A percentile compares a stretch with the other conserved stretches of the same genome.
Conservation (phyloP, 495 filamentous ascomycete species). For the Aspergillus olivimuriae region DNA sequence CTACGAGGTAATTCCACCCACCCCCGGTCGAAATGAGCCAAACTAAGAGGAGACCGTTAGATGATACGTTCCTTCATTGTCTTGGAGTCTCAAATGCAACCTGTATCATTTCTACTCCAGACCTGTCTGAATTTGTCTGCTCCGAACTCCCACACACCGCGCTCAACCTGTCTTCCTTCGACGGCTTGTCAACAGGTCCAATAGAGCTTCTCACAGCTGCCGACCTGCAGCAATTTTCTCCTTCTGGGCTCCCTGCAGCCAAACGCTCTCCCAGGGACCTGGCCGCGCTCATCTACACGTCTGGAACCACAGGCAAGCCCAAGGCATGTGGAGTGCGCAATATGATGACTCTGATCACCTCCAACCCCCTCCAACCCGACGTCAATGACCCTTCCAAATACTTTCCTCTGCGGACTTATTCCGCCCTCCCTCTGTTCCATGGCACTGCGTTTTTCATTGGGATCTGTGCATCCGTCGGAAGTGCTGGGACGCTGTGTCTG, state of each 20-base stretch:
- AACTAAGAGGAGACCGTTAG: too few species aligned
- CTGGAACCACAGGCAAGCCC: slow-evolving; percentile 84
- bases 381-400: slow-evolving; percentile 33
- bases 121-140: slow-evolving; percentile 35
- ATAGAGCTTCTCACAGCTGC: slow-evolving; percentile 37
- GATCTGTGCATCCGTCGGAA: slow-evolving; percentile 36
- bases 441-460: slow-evolving; percentile 69
- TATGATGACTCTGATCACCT: slow-evolving; percentile 41
- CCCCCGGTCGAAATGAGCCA: slow-evolving; percentile 18
- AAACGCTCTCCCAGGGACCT: slow-evolving; percentile 45
- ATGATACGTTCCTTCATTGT: slow-evolving; percentile 70
- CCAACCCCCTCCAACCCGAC: slow-evolving; percentile 33
- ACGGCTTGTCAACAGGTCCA: slow-evolving; percentile 51
- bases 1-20: slow-evolving; percentile 65
- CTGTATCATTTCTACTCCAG: slow-evolving; percentile 54
- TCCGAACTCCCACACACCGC: slow-evolving; percentile 33
- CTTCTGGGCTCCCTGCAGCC: slow-evolving; percentile 23
- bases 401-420: slow-evolving; percentile 69
- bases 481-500: slow-evolving; percentile 38
- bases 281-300: slow-evolving; percentile 73
- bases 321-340: slow-evolving; percentile 79
- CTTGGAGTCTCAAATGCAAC: slow-evolving; percentile 62
- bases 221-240: slow-evolving; percentile 34
- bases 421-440: slow-evolving; percentile 90
- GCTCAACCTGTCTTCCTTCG: slow-evolving; percentile 36